phyloP scores from a whole-genome alignment of 2,329 filamentous ascomycete genomes.

The Talaromyces sp. region DNA sequence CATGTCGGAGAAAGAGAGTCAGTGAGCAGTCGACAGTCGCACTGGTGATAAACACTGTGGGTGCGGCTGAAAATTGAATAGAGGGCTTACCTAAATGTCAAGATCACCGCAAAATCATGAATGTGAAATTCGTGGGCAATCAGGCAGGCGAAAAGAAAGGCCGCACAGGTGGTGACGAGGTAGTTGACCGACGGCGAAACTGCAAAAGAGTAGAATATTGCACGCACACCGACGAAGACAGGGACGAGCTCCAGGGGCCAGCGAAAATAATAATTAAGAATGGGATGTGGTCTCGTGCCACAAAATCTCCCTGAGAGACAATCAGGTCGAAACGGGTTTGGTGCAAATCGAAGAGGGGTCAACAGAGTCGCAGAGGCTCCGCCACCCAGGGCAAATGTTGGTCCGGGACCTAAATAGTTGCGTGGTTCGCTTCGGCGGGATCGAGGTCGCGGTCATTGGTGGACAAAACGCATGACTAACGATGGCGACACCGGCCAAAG shows the following conservation, averaged over 20 bases:
- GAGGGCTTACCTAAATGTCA: background rate
- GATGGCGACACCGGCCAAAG: background rate
- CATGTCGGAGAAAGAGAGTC: background rate
- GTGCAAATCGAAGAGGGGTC: background rate
- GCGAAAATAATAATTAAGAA: background rate
- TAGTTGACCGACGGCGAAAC: background rate
- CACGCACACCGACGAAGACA: background rate
- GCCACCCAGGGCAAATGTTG: background rate
- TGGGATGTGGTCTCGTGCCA: constrained; percentile 29
- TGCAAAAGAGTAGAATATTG: background rate
- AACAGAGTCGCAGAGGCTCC: background rate
- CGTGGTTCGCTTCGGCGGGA: background rate
- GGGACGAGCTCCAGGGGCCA: background rate
- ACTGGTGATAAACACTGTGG: background rate
- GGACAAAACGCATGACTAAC: background rate
- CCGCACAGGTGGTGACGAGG: background rate
- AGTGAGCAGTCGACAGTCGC: background rate
- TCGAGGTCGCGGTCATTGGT: background rate
- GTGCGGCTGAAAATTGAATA: background rate
- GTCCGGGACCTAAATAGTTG: background rate
- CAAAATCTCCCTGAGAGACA: constrained; percentile 12
- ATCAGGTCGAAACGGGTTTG: background rate
- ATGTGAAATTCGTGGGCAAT: background rate
- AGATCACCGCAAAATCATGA: background rate
- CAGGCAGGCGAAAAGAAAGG: background rate